These are phyloP conservation scores for Phyllostachys edulis DNA, from an alignment of 176 grass and related monocot genomes.

Conservation along the genomic window DNA sequence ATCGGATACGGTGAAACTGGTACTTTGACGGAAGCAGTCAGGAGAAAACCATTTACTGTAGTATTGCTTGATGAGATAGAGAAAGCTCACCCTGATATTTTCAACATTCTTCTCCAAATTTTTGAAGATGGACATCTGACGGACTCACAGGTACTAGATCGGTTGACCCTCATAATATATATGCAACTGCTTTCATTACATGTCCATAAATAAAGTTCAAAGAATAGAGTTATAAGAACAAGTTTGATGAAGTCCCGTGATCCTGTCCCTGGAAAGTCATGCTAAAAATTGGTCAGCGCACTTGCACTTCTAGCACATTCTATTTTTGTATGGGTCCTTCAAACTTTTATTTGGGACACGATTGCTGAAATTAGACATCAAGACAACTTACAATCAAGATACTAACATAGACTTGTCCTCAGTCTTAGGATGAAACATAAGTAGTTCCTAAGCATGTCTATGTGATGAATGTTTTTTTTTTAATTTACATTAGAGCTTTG, in stretches of 20 bases:
- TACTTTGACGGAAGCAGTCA: conserved; percentile 92
- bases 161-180: background rate
- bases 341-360: background rate
- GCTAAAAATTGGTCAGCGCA: background rate
- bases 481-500: conserved; percentile 31
- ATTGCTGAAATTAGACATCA: conserved; percentile 18
- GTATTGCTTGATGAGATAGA: conserved; percentile 97
- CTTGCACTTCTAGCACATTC: background rate
- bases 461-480: conserved; percentile 25
- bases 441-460: background rate
- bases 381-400: background rate
- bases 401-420: background rate
- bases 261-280: background rate
- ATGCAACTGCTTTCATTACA: background rate
- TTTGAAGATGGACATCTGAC: conserved; percentile 96
- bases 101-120: conserved; percentile 97
- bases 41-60: conserved; percentile 87
- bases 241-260: background rate
- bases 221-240: background rate
- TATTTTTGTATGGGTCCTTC: background rate
- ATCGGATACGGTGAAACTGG: conserved; percentile 86
- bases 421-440: background rate
- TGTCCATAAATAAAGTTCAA: conserved; percentile 5
- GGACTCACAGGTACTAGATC: conserved; percentile 72
- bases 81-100: conserved; percentile 99